Percentiles rank a stretch among this genome's conserved stretches.
Conservation (phyloP, 2,329 filamentous ascomycete species). For the Aureobasidium uvarum region DNA sequence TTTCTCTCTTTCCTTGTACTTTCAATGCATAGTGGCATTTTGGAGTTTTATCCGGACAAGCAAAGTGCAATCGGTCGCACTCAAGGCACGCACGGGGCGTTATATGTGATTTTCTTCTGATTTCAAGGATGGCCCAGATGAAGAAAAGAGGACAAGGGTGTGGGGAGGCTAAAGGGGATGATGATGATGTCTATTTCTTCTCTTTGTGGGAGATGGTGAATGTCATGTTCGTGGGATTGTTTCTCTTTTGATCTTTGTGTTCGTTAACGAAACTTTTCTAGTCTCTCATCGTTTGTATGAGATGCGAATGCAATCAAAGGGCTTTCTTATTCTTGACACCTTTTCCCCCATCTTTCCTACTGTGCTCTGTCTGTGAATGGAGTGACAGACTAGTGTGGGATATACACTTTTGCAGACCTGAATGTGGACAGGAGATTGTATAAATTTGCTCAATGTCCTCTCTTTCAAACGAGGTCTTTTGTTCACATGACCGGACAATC, state of each 20-base stretch:
- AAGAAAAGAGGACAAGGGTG: background rate
- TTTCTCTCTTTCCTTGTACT: background rate
- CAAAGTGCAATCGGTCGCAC: conserved; percentile 4
- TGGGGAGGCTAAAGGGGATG: conserved; percentile 1
- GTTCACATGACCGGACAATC: too few relatives aligned
- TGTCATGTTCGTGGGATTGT: background rate
- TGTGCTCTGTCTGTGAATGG: background rate
- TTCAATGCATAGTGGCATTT: background rate
- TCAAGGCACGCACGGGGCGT: background rate
- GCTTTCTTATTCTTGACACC: background rate
- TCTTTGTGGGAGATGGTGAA: background rate
- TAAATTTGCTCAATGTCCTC: too few relatives aligned
- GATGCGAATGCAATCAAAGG: background rate
- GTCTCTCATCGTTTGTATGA: background rate
- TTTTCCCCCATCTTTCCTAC: background rate
- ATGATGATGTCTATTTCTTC: background rate
- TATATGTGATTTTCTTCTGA: background rate
- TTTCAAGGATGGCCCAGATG: background rate
- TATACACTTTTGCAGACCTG: too few relatives aligned
- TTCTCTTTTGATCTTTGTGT: background rate
- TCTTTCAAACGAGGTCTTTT: too few relatives aligned
- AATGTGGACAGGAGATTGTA: too few relatives aligned
- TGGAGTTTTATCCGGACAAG: background rate
- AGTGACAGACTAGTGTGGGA: too few relatives aligned
- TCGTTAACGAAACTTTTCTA: background rate